phyloP scores from a whole-genome alignment of 2,329 filamentous ascomycete genomes.

The Calonectria crousiana region DNA sequence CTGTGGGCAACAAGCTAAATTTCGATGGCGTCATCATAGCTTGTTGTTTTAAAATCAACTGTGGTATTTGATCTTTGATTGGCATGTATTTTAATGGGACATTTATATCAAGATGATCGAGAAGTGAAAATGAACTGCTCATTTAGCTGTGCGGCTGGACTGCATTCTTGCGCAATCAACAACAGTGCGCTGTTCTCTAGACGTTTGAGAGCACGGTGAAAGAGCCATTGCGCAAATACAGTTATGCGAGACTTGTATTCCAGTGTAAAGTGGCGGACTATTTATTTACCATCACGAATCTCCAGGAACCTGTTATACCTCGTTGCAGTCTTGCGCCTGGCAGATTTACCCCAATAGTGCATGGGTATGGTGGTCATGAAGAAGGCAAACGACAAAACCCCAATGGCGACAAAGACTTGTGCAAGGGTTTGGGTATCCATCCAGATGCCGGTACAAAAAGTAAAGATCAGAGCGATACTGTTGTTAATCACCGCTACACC shows the following conservation, averaged over 20 bases:
- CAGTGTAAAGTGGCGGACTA: background rate
- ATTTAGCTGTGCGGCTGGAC: background rate
- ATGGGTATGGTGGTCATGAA: constrained; percentile 21
- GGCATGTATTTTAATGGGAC: background rate
- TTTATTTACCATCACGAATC: constrained; percentile 7
- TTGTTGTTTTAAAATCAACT: background rate
- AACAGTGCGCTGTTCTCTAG: background rate
- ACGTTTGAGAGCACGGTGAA: background rate
- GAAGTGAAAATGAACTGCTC: background rate
- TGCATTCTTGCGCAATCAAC: background rate
- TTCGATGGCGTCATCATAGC: background rate
- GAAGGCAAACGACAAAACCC: constrained; percentile 20
- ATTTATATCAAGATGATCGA: background rate
- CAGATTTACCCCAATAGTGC: constrained; percentile 19
- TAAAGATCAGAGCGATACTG: constrained; percentile 25
- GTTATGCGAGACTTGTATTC: background rate
- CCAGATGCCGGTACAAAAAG: constrained; percentile 25
- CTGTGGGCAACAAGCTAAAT: background rate
- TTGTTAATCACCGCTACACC: constrained; percentile 26
- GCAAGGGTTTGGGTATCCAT: constrained; percentile 23
- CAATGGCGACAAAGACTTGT: constrained; percentile 20
- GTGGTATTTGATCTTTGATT: background rate
- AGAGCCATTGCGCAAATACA: background rate
- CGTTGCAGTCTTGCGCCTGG: constrained; percentile 14
- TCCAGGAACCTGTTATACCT: constrained; percentile 18